Percentiles rank a stretch among this genome's conserved stretches.
phyloP scores from a whole-genome alignment of 2,329 filamentous ascomycete genomes.

The Tolypocladium pustulatum region DNA sequence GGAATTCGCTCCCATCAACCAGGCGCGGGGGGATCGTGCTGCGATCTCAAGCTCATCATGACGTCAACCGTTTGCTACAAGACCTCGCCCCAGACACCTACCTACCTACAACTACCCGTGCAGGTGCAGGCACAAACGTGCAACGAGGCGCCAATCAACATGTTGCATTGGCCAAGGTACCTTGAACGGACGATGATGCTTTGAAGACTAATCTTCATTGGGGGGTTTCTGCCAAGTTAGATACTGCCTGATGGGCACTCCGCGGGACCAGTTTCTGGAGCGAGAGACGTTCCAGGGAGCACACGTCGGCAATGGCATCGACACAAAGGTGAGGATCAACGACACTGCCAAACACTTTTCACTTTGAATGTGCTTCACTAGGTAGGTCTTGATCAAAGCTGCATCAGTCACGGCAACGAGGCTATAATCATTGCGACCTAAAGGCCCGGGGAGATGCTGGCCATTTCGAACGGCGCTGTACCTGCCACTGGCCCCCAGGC shows the following conservation, averaged over 20 bases:
- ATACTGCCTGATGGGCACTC: too few species aligned
- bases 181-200: neutral
- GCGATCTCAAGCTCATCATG: slow-evolving; percentile 3
- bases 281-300: too few species aligned
- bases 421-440: too few species aligned
- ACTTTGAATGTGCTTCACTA: neutral
- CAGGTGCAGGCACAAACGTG: neutral
- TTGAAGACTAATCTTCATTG: neutral
- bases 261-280: neutral
- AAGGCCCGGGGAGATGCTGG: neutral
- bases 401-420: neutral
- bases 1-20: neutral
- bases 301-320: neutral
- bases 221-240: neutral
- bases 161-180: neutral
- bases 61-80: neutral
- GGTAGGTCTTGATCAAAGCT: neutral
- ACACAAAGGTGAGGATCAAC: neutral
- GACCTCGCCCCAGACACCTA: neutral
- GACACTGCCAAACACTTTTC: neutral
- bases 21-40: neutral
- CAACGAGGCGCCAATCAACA: neutral
- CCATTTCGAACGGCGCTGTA: neutral
- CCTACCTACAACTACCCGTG: neutral
- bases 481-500: too few species aligned